Conservation (phyloP, 129 eudicot species). For the Rutidosis leptorrhynchoides region DNA sequence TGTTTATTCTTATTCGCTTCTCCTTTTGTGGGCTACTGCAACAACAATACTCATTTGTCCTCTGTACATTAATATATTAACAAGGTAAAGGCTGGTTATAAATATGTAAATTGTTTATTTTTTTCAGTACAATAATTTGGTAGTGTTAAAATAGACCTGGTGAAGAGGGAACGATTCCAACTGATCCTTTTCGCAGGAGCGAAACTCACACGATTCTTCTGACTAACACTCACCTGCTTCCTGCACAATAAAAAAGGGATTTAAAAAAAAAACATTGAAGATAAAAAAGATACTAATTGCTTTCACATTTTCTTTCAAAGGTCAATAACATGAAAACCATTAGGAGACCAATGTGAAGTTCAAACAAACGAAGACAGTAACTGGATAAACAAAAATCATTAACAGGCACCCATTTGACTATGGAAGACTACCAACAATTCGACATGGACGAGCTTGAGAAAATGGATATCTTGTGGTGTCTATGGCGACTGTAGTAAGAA, state of each 20-base stretch:
- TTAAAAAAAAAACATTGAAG: background rate
- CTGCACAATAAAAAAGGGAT: constrained; percentile 28
- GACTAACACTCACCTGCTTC: constrained; percentile 39
- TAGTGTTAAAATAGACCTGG: constrained; percentile 48
- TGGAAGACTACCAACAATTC: no score
- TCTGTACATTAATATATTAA: constrained; percentile 36
- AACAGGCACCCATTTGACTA: no score
- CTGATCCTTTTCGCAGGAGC: constrained; percentile 67
- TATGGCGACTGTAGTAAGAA: no score
- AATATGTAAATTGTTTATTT: background rate
- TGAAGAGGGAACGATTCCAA: constrained; percentile 95
- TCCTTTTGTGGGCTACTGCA: constrained; percentile 46
- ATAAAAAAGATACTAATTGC: background rate
- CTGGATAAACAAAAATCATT: no score
- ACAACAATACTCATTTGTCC: constrained; percentile 93
- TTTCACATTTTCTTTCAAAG: background rate
- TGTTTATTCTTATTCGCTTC: constrained; percentile 53
- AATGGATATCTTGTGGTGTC: no score
- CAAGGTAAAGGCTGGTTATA: background rate
- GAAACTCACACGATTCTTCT: constrained; percentile 57
- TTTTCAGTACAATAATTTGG: background rate
- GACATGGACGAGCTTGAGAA: no score
- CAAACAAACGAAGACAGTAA: no score
- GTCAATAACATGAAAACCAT: no score
- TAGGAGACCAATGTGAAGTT: no score